These are phyloP conservation scores for Ascoidea tarda DNA, from an alignment of 805 yeast genomes.

Conservation along the genomic window DNA sequence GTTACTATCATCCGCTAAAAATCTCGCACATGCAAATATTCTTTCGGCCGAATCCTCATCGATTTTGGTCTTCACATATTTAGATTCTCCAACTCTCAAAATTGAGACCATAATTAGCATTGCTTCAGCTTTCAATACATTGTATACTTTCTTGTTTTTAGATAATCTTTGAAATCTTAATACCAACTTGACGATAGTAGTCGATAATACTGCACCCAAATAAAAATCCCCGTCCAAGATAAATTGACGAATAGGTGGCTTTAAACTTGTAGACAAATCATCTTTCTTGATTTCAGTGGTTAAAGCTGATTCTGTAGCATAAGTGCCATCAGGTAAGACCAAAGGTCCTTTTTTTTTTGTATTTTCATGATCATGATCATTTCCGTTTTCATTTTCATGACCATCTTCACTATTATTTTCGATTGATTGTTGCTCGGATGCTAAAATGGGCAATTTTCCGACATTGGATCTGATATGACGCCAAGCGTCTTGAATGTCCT, in stretches of 20 bases:
- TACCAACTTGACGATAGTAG: conserved; percentile 79
- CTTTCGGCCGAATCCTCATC: conserved; percentile 98
- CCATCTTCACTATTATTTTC: conserved; percentile 22
- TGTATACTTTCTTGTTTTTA: conserved; percentile 39
- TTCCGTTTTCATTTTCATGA: conserved; percentile 13
- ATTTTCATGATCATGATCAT: conserved; percentile 13
- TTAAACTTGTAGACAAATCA: conserved; percentile 23
- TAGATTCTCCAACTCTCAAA: conserved; percentile 72
- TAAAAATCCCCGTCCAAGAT: conserved; percentile 83
- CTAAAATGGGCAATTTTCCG: conserved; percentile 85
- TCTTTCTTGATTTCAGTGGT: conserved; percentile 28
- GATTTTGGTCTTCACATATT: conserved; percentile 54
- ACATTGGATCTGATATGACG: conserved; percentile 64
- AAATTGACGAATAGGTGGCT: conserved; percentile 69
- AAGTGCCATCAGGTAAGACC: conserved; percentile 96
- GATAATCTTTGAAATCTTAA: conserved; percentile 54
- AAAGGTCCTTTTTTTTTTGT: conserved; percentile 45
- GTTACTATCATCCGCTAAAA: conserved; percentile 54
- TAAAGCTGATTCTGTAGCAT: conserved; percentile 85
- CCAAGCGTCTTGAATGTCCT: conserved; percentile 76
- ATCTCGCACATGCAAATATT: conserved; percentile 73
- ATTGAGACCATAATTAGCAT: conserved; percentile 85
- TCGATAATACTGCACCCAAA: conserved; percentile 75
- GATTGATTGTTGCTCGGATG: conserved; percentile 44
- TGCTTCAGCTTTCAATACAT: conserved; percentile 91